Conservation (phyloP, 176 grass and related monocot genomes). For the Echinochloa phyllopogon region DNA sequence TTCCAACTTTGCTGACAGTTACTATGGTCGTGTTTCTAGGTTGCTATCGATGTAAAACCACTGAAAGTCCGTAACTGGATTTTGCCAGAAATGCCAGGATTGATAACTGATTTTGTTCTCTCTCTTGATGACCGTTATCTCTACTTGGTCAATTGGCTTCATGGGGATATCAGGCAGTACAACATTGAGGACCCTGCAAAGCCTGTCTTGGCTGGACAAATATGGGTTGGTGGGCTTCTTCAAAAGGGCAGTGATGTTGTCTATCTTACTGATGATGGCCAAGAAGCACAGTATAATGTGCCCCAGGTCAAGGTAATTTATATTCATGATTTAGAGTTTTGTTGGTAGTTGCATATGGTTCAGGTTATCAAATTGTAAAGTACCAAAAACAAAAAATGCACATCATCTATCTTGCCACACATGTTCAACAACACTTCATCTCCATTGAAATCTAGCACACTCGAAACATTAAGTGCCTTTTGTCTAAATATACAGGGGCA, state of each 20-base stretch:
- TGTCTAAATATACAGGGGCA: not conserved
- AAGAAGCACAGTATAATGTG: constrained; percentile 79
- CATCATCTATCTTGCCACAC: not conserved
- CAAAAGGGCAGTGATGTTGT: constrained; percentile 78
- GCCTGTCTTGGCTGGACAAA: constrained; percentile 82
- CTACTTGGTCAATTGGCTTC: constrained; percentile 96
- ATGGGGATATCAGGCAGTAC: constrained; percentile 97
- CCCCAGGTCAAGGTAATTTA: constrained; percentile 73
- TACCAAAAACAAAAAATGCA: not conserved
- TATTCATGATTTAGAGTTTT: not conserved
- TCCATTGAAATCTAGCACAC: not conserved
- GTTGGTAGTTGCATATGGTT: not conserved
- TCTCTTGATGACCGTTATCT: constrained; percentile 89
- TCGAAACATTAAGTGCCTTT: not conserved
- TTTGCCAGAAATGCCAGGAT: constrained; percentile 89
- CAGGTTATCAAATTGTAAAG: not conserved
- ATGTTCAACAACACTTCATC: not conserved
- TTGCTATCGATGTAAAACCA: constrained; percentile 73
- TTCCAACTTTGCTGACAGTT: not conserved
- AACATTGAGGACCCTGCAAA: constrained; percentile 89
- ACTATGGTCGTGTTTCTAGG: constrained; percentile 35
- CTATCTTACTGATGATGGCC: constrained; percentile 66
- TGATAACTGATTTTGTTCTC: constrained; percentile 93
- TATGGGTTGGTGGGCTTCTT: constrained; percentile 91
- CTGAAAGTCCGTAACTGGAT: constrained; percentile 92